Conservation (phyloP, 1,284 basidiomycete genomes). For the Cryptococcus sp. region DNA sequence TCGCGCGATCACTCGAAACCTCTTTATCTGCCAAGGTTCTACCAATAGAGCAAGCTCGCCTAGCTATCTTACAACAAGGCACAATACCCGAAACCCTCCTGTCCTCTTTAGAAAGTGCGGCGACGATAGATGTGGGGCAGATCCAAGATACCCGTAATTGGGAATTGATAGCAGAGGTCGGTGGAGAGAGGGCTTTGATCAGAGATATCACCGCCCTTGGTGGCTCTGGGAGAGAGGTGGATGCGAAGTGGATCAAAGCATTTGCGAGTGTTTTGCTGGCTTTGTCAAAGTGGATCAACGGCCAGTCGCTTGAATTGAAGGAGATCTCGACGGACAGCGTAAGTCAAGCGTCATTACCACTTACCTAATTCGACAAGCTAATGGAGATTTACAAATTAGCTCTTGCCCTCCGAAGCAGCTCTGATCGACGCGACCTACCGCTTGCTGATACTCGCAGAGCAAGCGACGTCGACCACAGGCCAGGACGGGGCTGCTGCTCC, state of each 20-base stretch:
- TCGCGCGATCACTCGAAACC: slow-evolving; percentile 21
- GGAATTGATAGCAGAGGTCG: slow-evolving; percentile 31
- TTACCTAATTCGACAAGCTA: no score
- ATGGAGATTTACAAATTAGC: neutral
- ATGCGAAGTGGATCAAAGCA: slow-evolving; percentile 17
- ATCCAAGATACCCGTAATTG: slow-evolving; percentile 30
- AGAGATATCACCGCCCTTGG: slow-evolving; percentile 20
- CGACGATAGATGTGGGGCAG: neutral
- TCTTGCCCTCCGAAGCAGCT: neutral
- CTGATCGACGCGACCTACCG: neutral
- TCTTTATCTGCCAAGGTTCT: slow-evolving; percentile 26
- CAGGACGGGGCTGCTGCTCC: neutral
- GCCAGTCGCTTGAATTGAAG: slow-evolving; percentile 1
- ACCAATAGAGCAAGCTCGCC: slow-evolving; percentile 28
- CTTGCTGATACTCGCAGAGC: no score
- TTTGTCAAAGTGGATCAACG: slow-evolving; percentile 4
- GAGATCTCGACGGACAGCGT: neutral
- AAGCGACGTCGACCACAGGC: no score
- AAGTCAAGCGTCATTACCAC: neutral
- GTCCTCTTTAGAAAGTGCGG: neutral
- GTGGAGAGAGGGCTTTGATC: slow-evolving; percentile 15
- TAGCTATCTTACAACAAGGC: slow-evolving; percentile 14
- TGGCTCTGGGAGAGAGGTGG: neutral
- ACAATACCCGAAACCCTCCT: neutral
- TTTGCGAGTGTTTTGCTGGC: slow-evolving; percentile 12